Evolutionary conservation across 2,329 filamentous ascomycete genomes (phyloP).

Genomic region (Paraphoma sp.): DNA sequence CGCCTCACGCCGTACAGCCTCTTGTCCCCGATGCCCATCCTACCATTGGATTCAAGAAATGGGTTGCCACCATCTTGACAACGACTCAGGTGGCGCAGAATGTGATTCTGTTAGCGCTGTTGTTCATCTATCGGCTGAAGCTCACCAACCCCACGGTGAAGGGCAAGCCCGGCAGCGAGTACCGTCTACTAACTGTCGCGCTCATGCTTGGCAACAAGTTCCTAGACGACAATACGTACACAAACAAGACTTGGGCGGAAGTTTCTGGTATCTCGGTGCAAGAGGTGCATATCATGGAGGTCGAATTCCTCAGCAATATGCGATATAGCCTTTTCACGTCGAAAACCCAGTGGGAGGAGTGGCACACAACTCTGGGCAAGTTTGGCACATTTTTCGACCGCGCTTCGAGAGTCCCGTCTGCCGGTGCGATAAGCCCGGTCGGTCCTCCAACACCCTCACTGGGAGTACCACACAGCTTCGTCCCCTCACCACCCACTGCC

Average conservation of each 20-base stretch:
- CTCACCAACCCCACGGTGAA: slow-evolving; percentile 87
- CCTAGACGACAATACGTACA: slow-evolving; percentile 98
- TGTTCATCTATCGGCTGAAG: slow-evolving; percentile 94
- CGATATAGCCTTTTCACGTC: slow-evolving; percentile 91
- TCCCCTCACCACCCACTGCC: slow-evolving; percentile 59
- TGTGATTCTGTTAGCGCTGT: slow-evolving; percentile 84
- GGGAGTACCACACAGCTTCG: slow-evolving; percentile 52
- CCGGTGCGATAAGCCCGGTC: slow-evolving; percentile 46
- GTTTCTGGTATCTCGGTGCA: slow-evolving; percentile 92
- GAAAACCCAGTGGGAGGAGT: slow-evolving; percentile 82
- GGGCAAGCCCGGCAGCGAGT: slow-evolving; percentile 92
- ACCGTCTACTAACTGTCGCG: slow-evolving; percentile 88
- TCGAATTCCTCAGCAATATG: slow-evolving; percentile 99
- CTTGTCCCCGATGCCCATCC: slow-evolving; percentile 78
- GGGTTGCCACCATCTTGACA: slow-evolving; percentile 87
- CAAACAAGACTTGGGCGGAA: slow-evolving; percentile 99
- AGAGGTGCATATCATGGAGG: slow-evolving; percentile 99
- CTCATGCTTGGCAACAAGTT: slow-evolving; percentile 99
- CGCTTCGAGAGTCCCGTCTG: slow-evolving; percentile 60
- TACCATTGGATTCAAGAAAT: slow-evolving; percentile 83
- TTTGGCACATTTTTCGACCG: slow-evolving; percentile 85
- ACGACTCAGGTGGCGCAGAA: slow-evolving; percentile 98
- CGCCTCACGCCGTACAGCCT: slow-evolving; percentile 54
- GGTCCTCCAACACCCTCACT: slow-evolving; percentile 42
- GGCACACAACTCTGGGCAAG: slow-evolving; percentile 81